phyloP scores from a whole-genome alignment of 176 grass and related monocot species.

The bread wheat (Triticum aestivum) region DNA sequence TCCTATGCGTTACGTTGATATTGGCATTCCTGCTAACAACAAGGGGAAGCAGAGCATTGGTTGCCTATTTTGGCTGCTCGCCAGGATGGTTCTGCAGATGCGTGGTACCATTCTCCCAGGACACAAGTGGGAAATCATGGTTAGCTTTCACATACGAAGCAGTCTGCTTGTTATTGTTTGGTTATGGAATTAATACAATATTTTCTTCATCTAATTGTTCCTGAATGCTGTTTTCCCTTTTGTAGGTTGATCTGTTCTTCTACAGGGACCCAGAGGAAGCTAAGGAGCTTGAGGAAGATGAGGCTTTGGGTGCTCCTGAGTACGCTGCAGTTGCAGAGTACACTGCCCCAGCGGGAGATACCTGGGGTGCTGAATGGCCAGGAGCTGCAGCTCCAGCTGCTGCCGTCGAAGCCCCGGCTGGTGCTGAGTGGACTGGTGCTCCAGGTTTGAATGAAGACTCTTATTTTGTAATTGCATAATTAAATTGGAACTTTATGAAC shows the following conservation, averaged over 20 bases:
- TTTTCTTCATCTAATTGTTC: background rate
- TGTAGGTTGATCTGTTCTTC: constrained; percentile 93
- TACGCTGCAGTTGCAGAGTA: constrained; percentile 48
- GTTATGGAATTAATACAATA: background rate
- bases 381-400: constrained; percentile 43
- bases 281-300: constrained; percentile 83
- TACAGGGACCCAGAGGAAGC: constrained; percentile 92
- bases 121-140: constrained; percentile 90
- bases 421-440: constrained; percentile 42
- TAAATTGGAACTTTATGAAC: background rate
- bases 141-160: constrained; percentile 7
- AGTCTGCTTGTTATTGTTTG: background rate
- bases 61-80: constrained; percentile 82
- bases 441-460: constrained; percentile 37
- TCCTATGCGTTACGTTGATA: constrained; percentile 92
- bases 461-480: background rate
- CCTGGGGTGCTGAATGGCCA: constrained; percentile 45
- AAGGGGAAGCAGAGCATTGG: constrained; percentile 95
- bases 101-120: constrained; percentile 88
- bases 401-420: constrained; percentile 30
- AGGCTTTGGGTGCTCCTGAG: constrained; percentile 46
- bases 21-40: constrained; percentile 93
- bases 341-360: constrained; percentile 24
- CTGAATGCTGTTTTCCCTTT: background rate
- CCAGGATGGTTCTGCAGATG: constrained; percentile 92